phyloP scores from a whole-genome alignment of 768 basidiomycete genomes.

The Termitomyces sp. region DNA sequence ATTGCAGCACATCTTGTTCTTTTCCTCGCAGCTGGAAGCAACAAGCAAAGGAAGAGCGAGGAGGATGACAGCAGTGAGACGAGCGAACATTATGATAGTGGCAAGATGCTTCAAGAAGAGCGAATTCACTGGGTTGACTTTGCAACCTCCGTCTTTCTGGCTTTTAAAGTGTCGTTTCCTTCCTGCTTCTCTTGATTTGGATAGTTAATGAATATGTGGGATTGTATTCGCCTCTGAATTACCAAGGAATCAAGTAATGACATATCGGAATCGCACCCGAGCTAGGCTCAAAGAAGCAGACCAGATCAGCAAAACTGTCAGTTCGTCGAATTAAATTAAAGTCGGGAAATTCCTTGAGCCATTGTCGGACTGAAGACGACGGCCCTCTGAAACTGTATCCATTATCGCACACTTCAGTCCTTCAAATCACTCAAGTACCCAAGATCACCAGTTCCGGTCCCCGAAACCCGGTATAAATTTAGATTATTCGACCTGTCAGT shows the following conservation, averaged over 20 bases:
- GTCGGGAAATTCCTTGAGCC: background rate
- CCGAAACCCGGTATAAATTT: background rate
- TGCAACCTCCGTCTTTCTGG: background rate
- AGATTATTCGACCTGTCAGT: background rate
- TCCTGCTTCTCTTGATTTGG: background rate
- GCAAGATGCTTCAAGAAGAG: background rate
- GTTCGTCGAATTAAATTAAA: too few species aligned
- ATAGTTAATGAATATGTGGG: background rate
- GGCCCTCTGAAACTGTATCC: background rate
- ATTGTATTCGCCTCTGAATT: background rate
- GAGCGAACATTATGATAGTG: conserved; percentile 1
- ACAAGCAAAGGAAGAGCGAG: conserved; percentile 1
- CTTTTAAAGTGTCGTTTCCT: background rate
- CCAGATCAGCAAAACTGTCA: too few species aligned
- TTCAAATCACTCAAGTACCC: background rate
- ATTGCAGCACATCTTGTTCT: background rate
- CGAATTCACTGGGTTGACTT: background rate
- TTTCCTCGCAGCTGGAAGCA: background rate
- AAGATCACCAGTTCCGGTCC: background rate
- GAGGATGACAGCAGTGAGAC: background rate
- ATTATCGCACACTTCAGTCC: background rate
- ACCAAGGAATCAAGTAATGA: background rate
- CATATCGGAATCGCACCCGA: background rate
- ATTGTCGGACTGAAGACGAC: background rate
- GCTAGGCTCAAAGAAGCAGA: background rate